phyloP scores from a whole-genome alignment of 106 monocot species.

The Dendrobium officinale region DNA sequence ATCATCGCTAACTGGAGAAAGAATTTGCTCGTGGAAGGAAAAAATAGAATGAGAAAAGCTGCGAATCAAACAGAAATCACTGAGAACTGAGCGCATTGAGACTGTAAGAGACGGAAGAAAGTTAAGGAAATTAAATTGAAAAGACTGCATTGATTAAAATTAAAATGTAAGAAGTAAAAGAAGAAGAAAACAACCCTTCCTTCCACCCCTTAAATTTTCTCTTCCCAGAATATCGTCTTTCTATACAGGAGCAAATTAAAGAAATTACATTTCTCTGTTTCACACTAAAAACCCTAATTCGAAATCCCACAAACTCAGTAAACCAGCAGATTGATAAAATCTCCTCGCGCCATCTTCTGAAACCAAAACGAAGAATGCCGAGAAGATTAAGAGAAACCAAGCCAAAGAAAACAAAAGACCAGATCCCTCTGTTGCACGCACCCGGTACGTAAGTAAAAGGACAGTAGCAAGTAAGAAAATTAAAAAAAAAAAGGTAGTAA shows the following conservation, averaged over 20 bases:
- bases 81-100: too few relatives aligned
- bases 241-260: constrained; percentile 4
- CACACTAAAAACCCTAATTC: constrained; percentile 5
- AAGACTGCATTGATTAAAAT: not conserved
- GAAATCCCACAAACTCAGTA: not conserved
- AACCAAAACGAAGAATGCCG: constrained; percentile 1
- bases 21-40: too few relatives aligned
- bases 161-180: not conserved
- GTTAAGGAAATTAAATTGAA: too few relatives aligned
- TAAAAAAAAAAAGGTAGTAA: not conserved
- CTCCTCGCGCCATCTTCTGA: not conserved
- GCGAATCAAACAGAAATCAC: too few relatives aligned
- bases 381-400: not conserved
- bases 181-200: not conserved
- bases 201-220: not conserved
- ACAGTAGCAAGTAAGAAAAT: not conserved
- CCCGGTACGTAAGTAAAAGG: not conserved
- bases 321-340: constrained; percentile 4
- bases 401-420: constrained; percentile 6
- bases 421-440: constrained; percentile 6
- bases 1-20: too few relatives aligned
- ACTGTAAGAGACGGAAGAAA: too few relatives aligned
- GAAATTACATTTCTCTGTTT: constrained; percentile 7
- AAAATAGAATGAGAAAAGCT: too few relatives aligned
- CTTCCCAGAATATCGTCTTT: not conserved